These are phyloP conservation scores for Leptographium wingfieldii DNA, from an alignment of 2,329 filamentous ascomycete species.

Conservation along the genomic window DNA sequence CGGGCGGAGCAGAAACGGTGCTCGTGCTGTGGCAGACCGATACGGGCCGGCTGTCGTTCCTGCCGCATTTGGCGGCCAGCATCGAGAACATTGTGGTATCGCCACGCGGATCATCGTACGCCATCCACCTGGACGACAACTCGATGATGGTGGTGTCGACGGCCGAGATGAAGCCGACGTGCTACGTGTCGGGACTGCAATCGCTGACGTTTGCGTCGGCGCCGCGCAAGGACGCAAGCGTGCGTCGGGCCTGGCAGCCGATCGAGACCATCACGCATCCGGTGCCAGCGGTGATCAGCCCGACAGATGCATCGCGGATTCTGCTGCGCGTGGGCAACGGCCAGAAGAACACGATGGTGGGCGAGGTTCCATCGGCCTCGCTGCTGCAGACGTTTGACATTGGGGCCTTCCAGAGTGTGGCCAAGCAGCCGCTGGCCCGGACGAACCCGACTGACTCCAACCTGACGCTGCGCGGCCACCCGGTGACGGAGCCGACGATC, in stretches of 20 bases:
- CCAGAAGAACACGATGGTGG: conserved; percentile 42
- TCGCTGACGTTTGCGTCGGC: conserved; percentile 38
- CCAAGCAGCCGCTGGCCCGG: conserved; percentile 78
- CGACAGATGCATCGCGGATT: conserved; percentile 48
- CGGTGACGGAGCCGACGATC: conserved; percentile 66
- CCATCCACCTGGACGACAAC: conserved; percentile 79
- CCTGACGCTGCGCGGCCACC: conserved; percentile 55
- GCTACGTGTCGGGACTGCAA: conserved; percentile 77
- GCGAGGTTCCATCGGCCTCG: conserved; percentile 36
- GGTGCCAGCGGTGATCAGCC: conserved; percentile 51
- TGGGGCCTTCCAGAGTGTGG: conserved; percentile 61
- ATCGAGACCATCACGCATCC: conserved; percentile 31
- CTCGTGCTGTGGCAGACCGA: conserved; percentile 90
- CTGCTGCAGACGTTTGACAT: conserved; percentile 78
- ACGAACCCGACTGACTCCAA: conserved; percentile 79
- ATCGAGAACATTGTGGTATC: conserved; percentile 81
- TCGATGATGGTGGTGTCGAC: conserved; percentile 85
- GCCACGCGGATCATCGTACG: conserved; percentile 66
- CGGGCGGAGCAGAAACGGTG: conserved; percentile 80
- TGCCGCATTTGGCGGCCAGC: conserved; percentile 80
- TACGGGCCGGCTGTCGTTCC: conserved; percentile 65
- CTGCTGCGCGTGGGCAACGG: conserved; percentile 55
- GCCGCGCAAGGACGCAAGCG: conserved; percentile 37
- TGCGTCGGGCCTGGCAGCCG: conserved; percentile 37
- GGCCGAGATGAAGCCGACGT: conserved; percentile 71